Evolutionary conservation across 148 eudicot species (phyloP).

Genomic region (Silene uniflora): DNA sequence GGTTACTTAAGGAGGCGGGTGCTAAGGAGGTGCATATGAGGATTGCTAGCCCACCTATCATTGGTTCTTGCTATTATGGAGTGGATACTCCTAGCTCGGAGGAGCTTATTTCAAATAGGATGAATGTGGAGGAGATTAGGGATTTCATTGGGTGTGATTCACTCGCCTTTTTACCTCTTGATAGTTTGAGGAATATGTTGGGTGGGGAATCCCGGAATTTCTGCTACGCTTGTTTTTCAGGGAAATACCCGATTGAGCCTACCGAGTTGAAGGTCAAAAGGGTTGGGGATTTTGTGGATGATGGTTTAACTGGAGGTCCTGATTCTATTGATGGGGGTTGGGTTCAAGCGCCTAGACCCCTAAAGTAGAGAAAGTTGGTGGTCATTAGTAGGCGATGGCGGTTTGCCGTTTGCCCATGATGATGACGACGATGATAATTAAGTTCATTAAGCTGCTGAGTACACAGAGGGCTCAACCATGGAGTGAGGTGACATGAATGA

Average conservation of each 20-base stretch:
- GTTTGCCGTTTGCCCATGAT: conserved; percentile 5
- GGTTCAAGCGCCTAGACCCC: conserved; percentile 38
- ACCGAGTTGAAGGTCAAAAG: conserved; percentile 50
- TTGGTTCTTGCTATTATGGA: conserved; percentile 81
- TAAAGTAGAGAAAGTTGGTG: conserved; percentile 29
- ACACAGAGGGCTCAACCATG: background rate
- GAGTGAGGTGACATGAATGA: background rate
- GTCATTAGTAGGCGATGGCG: conserved; percentile 12
- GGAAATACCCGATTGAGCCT: conserved; percentile 69
- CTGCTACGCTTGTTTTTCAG: conserved; percentile 90
- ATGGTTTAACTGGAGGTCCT: conserved; percentile 37
- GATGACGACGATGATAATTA: background rate
- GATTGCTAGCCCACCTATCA: conserved; percentile 68
- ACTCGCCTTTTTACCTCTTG: conserved; percentile 60
- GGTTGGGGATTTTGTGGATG: conserved; percentile 52
- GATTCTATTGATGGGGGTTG: conserved; percentile 41
- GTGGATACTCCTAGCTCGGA: conserved; percentile 85
- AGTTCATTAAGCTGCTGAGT: conserved; percentile 3
- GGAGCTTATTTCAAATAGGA: conserved; percentile 80
- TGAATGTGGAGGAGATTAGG: conserved; percentile 48
- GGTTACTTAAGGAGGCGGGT: conserved; percentile 77
- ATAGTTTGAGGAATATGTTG: conserved; percentile 52
- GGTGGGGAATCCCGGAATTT: conserved; percentile 47
- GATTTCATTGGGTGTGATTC: conserved; percentile 61
- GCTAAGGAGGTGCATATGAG: conserved; percentile 65